Conservation (phyloP, 371 early-diverging fungal genomes). For the Mortierella sp. region DNA sequence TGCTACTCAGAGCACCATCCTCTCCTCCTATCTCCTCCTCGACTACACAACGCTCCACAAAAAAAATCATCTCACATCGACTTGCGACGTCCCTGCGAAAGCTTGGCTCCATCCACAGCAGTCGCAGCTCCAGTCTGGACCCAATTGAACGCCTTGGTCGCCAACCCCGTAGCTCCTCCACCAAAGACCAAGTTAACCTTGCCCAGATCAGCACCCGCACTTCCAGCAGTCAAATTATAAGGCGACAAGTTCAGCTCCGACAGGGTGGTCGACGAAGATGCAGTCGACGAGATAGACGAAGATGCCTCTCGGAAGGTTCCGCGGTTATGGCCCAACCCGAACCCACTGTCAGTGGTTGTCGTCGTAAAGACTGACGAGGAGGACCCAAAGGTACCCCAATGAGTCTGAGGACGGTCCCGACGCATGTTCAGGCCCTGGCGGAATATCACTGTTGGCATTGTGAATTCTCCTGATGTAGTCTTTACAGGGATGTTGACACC, state of each 20-base stretch:
- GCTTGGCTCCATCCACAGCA: background rate
- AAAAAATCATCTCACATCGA: background rate
- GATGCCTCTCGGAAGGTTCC: background rate
- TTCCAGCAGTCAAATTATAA: background rate
- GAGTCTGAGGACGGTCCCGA: conserved; percentile 28
- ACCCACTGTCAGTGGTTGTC: background rate
- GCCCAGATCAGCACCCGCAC: background rate
- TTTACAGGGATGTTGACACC: conserved; percentile 1
- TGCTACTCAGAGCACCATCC: too few species aligned
- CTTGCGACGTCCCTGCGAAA: conserved; percentile 20
- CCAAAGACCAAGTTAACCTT: background rate
- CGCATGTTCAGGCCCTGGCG: background rate
- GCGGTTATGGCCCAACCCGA: background rate
- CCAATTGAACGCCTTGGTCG: conserved; percentile 1
- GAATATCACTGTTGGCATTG: background rate
- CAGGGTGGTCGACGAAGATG: conserved; percentile 16
- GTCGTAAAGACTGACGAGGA: background rate
- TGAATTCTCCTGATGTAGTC: background rate
- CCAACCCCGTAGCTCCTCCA: background rate
- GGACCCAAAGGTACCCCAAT: conserved; percentile 30
- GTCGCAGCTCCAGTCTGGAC: background rate
- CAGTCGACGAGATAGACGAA: background rate
- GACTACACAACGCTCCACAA: too few species aligned
- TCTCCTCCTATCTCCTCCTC: too few species aligned
- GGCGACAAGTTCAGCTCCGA: conserved; percentile 1